Evolutionary conservation across 1,284 basidiomycete genomes (phyloP), one percentile per base, ranked within the genome.

Genomic region (Amylostereum areolatum): DNA sequence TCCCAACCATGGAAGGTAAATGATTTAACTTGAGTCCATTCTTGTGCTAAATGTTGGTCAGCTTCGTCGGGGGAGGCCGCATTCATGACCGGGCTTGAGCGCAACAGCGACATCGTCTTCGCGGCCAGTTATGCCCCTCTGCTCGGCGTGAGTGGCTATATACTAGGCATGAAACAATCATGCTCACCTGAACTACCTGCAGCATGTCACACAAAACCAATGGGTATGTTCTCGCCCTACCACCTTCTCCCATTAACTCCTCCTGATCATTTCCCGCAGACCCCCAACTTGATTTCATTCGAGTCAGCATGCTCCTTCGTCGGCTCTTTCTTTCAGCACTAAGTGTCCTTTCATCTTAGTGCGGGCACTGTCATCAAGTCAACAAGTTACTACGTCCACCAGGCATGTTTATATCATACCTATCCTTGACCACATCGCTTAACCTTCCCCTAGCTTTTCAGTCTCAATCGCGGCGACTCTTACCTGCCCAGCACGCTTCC

Each of bases 71-170:
- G 67, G n/a, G 86, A 88, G 62, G 85, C 82, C 2, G 80, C 80
- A 0, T 89, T 81, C 62, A 86, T 87, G 80, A 85, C 80, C 2
- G 84, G 83, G 2, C 61, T 87, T 4, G 85, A 89, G 62, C 70
- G 70, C 36, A 73, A 80, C 55, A 67, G 67, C 43, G 73, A 77
- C 54, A 69, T 79, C 44, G 72, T 78, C 6, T 86, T 86, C 55
- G 81, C 81, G 6, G 76, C 84, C 0, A 76, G 82, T 2, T 88
- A 86, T 64, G 81, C 83, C 1, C 84, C 83, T 4, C 65, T 86
- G 5, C 64, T 85, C 28, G 72, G 76, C 57, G 78, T 78, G 52
- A 55, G 71, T 59, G 3, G 18, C 10, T n/a, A n/a, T n/a, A n/a
- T n/a, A n/a, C n/a, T n/a, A n/a, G n/a, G n/a, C n/a, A n/a, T n/a